phyloP scores from a whole-genome alignment of 495 filamentous ascomycete genomes.

The Penicillium diatomitis region DNA sequence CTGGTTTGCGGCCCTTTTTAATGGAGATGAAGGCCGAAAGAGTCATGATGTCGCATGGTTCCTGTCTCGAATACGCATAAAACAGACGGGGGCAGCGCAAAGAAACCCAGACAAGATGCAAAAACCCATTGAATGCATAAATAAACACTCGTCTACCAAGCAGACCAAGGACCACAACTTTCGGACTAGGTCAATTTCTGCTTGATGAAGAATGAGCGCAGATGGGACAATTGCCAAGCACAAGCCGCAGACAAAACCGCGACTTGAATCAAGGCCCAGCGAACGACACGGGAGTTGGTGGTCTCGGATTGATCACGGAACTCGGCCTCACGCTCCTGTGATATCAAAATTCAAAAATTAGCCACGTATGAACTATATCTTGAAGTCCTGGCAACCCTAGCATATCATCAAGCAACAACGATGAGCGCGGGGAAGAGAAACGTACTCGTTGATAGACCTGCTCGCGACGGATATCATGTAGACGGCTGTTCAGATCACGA shows the following conservation, averaged over 20 bases:
- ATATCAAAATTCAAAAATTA: background rate
- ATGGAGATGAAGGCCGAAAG: too few species aligned
- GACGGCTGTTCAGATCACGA: conserved; percentile 75
- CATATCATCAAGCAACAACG: too few species aligned
- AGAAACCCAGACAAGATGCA: conserved; percentile 15
- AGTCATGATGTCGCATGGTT: too few species aligned
- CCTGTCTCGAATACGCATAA: conserved; percentile 2
- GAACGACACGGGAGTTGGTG: conserved; percentile 86
- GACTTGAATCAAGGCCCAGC: conserved; percentile 89
- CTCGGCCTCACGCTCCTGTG: conserved; percentile 90
- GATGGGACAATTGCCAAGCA: conserved; percentile 93
- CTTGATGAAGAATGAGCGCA: conserved; percentile 98
- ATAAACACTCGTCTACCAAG: too few species aligned
- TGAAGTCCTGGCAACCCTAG: too few species aligned
- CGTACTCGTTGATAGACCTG: conserved; percentile 93
- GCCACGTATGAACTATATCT: background rate
- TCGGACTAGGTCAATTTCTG: conserved; percentile 75
- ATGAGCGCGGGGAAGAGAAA: background rate
- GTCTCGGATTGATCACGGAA: conserved; percentile 95
- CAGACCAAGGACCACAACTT: too few species aligned
- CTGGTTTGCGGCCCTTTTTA: too few species aligned
- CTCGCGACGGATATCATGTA: conserved; percentile 86
- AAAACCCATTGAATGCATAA: conserved; percentile 8
- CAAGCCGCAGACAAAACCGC: conserved; percentile 83
- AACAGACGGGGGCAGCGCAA: conserved; percentile 7